A percentile compares a stretch with the other conserved stretches of the same genome.
Conservation (phyloP, 352 stramenopile species). For the Halophytophthora polymorphica region DNA sequence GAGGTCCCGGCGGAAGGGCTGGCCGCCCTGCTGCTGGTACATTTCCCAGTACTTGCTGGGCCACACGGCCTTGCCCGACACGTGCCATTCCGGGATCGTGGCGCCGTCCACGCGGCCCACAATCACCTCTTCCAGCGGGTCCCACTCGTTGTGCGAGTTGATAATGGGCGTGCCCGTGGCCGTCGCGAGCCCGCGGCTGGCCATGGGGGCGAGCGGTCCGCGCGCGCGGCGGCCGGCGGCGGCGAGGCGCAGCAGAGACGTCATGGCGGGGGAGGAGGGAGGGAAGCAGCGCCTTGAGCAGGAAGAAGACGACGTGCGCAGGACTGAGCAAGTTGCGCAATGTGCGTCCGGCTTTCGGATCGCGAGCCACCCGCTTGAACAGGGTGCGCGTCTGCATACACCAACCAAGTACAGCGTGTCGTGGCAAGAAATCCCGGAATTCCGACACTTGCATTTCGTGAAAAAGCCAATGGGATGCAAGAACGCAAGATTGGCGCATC, state of each 20-base stretch:
- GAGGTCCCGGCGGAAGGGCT: slow-evolving; percentile 76
- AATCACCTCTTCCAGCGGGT: slow-evolving; percentile 89
- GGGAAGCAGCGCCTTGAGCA: not conserved
- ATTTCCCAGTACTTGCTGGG: slow-evolving; percentile 88
- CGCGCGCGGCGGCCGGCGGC: not conserved
- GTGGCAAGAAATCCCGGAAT: too few species aligned
- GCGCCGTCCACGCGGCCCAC: slow-evolving; percentile 85
- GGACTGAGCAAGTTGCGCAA: not conserved
- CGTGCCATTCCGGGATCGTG: slow-evolving; percentile 91
- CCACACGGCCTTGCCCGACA: slow-evolving; percentile 88
- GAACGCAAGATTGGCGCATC: too few species aligned
- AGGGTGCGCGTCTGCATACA: too few species aligned
- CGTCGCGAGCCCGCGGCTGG: slow-evolving; percentile 7
- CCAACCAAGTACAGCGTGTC: too few species aligned
- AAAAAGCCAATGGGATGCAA: too few species aligned
- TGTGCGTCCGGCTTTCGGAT: too few species aligned
- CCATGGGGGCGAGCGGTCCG: not conserved
- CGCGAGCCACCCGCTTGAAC: too few species aligned
- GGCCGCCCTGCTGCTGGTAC: slow-evolving; percentile 83
- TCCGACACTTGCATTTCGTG: too few species aligned
- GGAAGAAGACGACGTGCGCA: not conserved
- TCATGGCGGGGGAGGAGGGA: slow-evolving; percentile 1
- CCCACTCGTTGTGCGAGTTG: slow-evolving; percentile 91
- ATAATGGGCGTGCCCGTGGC: slow-evolving; percentile 56
- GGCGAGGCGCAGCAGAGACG: not conserved